Percentiles rank a stretch among this genome's conserved stretches.
phyloP scores from a whole-genome alignment of 331 rosid genomes.

The Rhamnella rubrinervis region DNA sequence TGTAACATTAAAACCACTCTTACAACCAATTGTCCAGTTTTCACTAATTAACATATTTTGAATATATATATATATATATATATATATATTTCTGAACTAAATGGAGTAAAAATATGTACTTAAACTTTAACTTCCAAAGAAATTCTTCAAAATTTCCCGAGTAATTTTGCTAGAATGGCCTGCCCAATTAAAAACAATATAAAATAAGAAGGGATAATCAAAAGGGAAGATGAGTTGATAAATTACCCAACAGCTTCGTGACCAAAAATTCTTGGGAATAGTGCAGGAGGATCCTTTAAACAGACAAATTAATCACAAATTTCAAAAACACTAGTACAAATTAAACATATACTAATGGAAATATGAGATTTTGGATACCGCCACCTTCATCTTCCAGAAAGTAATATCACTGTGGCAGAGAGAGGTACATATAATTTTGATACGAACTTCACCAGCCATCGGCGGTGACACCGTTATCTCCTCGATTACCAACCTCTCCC shows the following conservation, averaged over 20 bases:
- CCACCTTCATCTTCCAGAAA: conserved; percentile 69
- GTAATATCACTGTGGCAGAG: conserved; percentile 69
- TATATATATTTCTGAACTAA: too few species aligned
- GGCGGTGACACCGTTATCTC: conserved; percentile 74
- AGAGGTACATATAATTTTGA: conserved; percentile 63
- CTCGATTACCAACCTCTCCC: conserved; percentile 57
- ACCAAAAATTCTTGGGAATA: conserved; percentile 64
- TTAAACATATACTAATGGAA: not conserved
- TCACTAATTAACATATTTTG: too few species aligned
- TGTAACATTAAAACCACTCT: not conserved
- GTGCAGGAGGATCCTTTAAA: conserved; percentile 56
- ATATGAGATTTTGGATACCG: too few species aligned
- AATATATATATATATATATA: too few species aligned
- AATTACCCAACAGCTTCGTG: conserved; percentile 82
- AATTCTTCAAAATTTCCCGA: not conserved
- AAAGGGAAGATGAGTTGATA: not conserved
- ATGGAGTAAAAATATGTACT: not conserved
- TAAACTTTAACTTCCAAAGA: not conserved
- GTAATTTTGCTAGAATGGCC: too few species aligned
- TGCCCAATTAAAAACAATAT: too few species aligned
- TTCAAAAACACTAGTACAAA: not conserved
- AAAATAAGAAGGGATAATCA: not conserved
- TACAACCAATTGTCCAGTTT: too few species aligned
- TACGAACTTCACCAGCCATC: conserved; percentile 62
- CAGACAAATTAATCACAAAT: not conserved